Evolutionary conservation across 1,284 basidiomycete species (phyloP), one percentile per base, ranked within the genome.

Genomic region (Vanrija pseudolonga): DNA sequence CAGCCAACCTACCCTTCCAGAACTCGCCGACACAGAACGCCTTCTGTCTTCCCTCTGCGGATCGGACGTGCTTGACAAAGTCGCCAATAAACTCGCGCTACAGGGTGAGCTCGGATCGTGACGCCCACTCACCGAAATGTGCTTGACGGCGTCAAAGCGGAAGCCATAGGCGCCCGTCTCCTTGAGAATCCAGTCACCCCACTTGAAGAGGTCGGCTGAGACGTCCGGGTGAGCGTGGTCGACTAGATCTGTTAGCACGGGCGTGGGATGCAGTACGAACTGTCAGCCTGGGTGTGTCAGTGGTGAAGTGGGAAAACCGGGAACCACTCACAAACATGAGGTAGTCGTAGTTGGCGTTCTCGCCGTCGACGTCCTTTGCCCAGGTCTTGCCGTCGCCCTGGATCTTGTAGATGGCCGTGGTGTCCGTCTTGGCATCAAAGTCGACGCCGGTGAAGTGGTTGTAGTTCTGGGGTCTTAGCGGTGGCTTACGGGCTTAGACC

Each of bases 211-310:
- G 40, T 76, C 73, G 26, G 67, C 60, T 28, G 58, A 45, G 14
- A 92, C 91, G 7, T 84, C 86, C 7, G 87, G 88, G 72, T 96
- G 89, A 17, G 85, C 80, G 74, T 92, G 87, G 72, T 96, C 88
- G 62, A 95, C 86, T 71, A 45, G 5, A 41, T 6, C 24, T 26
- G 50, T 55, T 32, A 51, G 48, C 24, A 26, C 24, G 9, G 9
- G 24, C 24, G 5, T 4, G 9, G 24, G 9, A 9, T 5, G 5
- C 45, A 6, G 11, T 9, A 51, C 49, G 50, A 44, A 57, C 46
- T 57, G 44, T 60, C 61, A 6, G 54, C 32, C 32, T 32, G 32
- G 12, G 9, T 32, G 32, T 32, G 7, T 32, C 32, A 32, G 32
- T 32, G 32, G 32, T 32, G 32, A 26, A 26, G 24, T 26, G 6